A percentile compares a stretch with the other conserved stretches of the same genome.
Conservation (phyloP, 805 yeast genomes). For the Metschnikowia proteae region DNA sequence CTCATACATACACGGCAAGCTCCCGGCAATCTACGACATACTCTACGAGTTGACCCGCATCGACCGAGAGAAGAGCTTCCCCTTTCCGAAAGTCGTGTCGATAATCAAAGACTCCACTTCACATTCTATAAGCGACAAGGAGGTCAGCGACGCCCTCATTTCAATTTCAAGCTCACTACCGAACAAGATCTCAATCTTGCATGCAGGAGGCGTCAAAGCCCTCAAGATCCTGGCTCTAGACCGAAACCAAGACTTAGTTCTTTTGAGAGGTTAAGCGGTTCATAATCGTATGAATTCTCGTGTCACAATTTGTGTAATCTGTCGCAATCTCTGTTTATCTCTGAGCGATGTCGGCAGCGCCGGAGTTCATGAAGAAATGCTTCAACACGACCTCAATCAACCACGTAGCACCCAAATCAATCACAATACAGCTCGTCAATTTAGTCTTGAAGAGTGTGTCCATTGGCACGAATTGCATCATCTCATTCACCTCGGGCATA, state of each 20-base stretch:
- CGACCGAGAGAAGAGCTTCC: conserved; percentile 15
- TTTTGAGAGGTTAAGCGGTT: neutral
- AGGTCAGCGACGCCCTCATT: conserved; percentile 26
- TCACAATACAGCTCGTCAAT: conserved; percentile 65
- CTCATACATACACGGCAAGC: conserved; percentile 25
- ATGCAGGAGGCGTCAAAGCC: conserved; percentile 24
- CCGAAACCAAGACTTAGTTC: conserved; percentile 23
- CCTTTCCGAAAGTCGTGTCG: conserved; percentile 25
- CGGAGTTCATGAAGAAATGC: conserved; percentile 80
- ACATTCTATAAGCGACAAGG: conserved; percentile 29
- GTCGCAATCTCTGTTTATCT: conserved; percentile 20
- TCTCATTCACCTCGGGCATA: conserved; percentile 89
- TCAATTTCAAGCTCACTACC: conserved; percentile 20
- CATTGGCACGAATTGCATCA: conserved; percentile 91
- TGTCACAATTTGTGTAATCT: neutral
- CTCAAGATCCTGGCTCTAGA: conserved; percentile 25
- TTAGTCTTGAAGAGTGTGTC: conserved; percentile 64
- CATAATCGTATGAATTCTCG: too few species aligned
- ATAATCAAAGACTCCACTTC: conserved; percentile 32
- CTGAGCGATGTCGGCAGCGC: conserved; percentile 85
- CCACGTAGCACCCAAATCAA: conserved; percentile 77
- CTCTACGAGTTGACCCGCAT: conserved; percentile 25
- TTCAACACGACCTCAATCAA: conserved; percentile 78
- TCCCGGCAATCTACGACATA: conserved; percentile 31
- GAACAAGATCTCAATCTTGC: conserved; percentile 20